phyloP scores from a whole-genome alignment of 805 yeast species.

The Kuraishia floccosa region DNA sequence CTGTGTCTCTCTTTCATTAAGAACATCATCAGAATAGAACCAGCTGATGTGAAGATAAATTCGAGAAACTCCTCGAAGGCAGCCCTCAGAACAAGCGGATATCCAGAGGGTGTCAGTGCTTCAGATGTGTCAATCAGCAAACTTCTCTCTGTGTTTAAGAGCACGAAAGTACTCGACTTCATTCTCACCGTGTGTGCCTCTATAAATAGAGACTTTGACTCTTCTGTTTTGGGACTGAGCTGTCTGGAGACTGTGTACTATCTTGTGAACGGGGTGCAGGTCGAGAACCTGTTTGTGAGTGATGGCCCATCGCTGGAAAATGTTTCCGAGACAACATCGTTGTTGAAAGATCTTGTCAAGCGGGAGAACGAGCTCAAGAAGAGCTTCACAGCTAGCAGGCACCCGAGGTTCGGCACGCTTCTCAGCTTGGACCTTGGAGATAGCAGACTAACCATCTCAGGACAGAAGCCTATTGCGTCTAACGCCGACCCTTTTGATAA shows the following conservation, averaged over 20 bases:
- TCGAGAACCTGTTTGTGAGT: slow-evolving; percentile 20
- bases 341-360: slow-evolving; percentile 38
- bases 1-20: slow-evolving; percentile 66
- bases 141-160: slow-evolving; percentile 46
- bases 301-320: no score
- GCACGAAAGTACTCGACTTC: slow-evolving; percentile 63
- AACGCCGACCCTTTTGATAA: slow-evolving; percentile 41
- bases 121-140: slow-evolving; percentile 62
- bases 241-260: slow-evolving; percentile 62
- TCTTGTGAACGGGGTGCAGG: slow-evolving; percentile 45
- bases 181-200: slow-evolving; percentile 62
- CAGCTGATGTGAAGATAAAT: slow-evolving; percentile 43
- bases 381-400: slow-evolving; percentile 38
- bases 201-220: slow-evolving; percentile 52
- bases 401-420: slow-evolving; percentile 85
- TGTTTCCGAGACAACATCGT: neutral
- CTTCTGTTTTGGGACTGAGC: slow-evolving; percentile 44
- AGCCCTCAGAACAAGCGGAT: slow-evolving; percentile 18
- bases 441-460: slow-evolving; percentile 53
- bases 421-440: slow-evolving; percentile 59
- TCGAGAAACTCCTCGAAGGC: slow-evolving; percentile 24
- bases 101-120: slow-evolving; percentile 44
- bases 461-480: slow-evolving; percentile 35
- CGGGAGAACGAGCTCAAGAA: slow-evolving; percentile 46
- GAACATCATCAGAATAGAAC: slow-evolving; percentile 71